phyloP scores from a whole-genome alignment of 805 yeast species.

The Ogataea angusta region DNA sequence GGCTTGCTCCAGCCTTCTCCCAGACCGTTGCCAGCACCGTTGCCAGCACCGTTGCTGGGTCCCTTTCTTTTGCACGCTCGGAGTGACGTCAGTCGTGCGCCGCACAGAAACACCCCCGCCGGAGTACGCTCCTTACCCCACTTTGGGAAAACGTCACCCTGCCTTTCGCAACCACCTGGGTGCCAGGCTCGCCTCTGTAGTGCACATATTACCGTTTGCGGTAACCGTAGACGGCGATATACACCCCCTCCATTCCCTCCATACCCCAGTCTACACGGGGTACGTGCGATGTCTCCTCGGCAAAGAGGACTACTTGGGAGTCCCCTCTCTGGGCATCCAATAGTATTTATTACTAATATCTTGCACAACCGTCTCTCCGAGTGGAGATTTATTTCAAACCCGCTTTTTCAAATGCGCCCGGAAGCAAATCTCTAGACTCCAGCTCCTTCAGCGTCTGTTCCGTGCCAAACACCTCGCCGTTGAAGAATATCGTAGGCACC shows the following conservation, averaged over 20 bases:
- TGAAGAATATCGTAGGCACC: conserved; percentile 67
- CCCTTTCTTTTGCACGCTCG: neutral
- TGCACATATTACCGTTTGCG: neutral
- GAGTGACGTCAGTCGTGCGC: conserved; percentile 4
- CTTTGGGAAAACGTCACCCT: conserved; percentile 2
- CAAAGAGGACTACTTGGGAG: neutral
- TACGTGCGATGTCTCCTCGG: neutral
- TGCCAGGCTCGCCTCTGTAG: neutral
- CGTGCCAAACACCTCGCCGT: conserved; percentile 57
- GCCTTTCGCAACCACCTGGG: neutral
- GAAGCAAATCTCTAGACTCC: conserved; percentile 35
- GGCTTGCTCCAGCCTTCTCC: no score
- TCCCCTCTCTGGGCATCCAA: neutral
- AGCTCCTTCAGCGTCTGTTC: conserved; percentile 46
- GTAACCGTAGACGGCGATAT: conserved; percentile 3
- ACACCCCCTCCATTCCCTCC: neutral
- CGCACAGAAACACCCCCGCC: conserved; percentile 3
- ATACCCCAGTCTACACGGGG: neutral
- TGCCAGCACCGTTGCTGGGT: neutral
- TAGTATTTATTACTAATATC: neutral
- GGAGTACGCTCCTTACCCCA: conserved; percentile 8
- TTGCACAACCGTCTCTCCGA: neutral
- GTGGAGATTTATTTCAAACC: conserved; percentile 20
- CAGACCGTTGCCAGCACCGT: neutral
- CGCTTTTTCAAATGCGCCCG: conserved; percentile 33